These are phyloP conservation scores for Ceratocystis papillata DNA, from an alignment of 2,329 filamentous ascomycete genomes.

Conservation along the genomic window DNA sequence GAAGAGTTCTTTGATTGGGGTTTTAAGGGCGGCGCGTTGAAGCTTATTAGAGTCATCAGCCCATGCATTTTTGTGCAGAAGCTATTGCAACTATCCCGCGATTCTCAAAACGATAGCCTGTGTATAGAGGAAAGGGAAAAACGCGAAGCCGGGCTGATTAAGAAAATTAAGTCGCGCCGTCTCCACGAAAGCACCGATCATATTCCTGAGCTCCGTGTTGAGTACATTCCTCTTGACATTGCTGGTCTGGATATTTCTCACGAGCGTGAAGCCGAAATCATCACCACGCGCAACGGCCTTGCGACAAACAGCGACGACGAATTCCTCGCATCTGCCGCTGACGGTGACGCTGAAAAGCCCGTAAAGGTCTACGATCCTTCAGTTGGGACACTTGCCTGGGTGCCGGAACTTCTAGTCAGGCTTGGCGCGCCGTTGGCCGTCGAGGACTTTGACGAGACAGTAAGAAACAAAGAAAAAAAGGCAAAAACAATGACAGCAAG, in stretches of 20 bases:
- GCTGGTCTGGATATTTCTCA: slow-evolving; percentile 65
- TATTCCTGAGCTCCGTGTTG: slow-evolving; percentile 64
- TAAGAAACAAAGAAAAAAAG: slow-evolving; percentile 12
- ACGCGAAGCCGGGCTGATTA: slow-evolving; percentile 46
- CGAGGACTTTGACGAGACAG: slow-evolving; percentile 28
- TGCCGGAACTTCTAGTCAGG: slow-evolving; percentile 31
- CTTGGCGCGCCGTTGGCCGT: slow-evolving; percentile 26
- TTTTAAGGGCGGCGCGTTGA: slow-evolving; percentile 64
- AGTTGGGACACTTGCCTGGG: slow-evolving; percentile 30
- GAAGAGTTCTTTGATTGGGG: slow-evolving; percentile 79
- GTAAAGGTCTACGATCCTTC: slow-evolving; percentile 59
- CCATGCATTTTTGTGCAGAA: slow-evolving; percentile 61
- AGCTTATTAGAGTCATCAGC: slow-evolving; percentile 71
- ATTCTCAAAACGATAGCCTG: slow-evolving; percentile 25
- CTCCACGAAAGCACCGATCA: slow-evolving; percentile 64
- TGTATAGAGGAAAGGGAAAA: slow-evolving; percentile 30
- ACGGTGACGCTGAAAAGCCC: slow-evolving; percentile 31
- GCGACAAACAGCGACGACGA: slow-evolving; percentile 59
- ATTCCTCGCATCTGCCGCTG: slow-evolving; percentile 35
- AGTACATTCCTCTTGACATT: slow-evolving; percentile 63
- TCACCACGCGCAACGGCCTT: slow-evolving; percentile 44
- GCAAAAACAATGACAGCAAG: slow-evolving; percentile 7
- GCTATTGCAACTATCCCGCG: slow-evolving; percentile 32
- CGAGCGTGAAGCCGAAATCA: slow-evolving; percentile 48
- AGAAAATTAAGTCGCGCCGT: slow-evolving; percentile 55